These are phyloP conservation scores for Polytolypa hystricis DNA, from an alignment of 2,329 filamentous ascomycete species.

Conservation along the genomic window DNA sequence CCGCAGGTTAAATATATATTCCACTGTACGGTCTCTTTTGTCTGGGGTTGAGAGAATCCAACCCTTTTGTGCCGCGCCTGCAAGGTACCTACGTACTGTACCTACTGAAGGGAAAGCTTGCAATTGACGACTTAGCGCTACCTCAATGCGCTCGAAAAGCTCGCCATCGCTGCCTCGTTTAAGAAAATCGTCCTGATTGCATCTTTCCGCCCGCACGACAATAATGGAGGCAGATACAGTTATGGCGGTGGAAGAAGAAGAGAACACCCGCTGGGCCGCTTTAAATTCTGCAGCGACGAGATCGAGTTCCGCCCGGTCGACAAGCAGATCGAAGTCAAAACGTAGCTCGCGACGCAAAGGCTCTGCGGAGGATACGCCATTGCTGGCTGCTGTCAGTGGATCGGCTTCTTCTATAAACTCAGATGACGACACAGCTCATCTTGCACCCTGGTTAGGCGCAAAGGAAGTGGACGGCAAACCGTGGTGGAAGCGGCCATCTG, in stretches of 20 bases:
- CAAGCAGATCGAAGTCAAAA: background rate
- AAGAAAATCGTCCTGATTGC: background rate
- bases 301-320: background rate
- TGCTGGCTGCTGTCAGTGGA: background rate
- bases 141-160: background rate
- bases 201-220: background rate
- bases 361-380: background rate
- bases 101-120: no score
- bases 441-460: background rate
- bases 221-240: constrained; percentile 3
- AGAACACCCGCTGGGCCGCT: constrained; percentile 1
- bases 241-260: background rate
- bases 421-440: background rate
- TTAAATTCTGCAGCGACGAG: background rate
- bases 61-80: no score
- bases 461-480: constrained; percentile 27
- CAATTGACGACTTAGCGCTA: no score
- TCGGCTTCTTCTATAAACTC: background rate
- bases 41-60: no score
- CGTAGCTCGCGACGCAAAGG: background rate
- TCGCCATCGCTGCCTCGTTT: no score
- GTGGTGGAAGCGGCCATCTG: constrained; percentile 42
- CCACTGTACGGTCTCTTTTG: no score
- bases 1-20: no score
- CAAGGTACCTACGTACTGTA: no score